phyloP scores from a whole-genome alignment of 257 asterid species.

The Plantago elongata region DNA sequence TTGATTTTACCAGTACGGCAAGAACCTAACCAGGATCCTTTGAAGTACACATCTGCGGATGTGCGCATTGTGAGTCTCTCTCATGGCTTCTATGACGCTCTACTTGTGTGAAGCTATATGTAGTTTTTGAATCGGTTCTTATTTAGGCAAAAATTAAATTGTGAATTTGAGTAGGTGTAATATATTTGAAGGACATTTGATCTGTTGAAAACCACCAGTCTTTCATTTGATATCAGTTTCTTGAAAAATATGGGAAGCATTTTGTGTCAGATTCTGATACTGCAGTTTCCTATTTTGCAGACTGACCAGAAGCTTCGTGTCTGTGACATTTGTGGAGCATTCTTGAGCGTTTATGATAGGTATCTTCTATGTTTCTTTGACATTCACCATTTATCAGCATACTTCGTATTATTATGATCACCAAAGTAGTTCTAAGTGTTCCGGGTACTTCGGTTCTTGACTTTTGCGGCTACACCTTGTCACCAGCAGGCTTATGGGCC shows the following conservation, averaged over 20 bases:
- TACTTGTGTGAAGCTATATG: neutral
- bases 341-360: constrained; percentile 95
- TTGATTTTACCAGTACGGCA: constrained; percentile 51
- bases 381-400: constrained; percentile 3
- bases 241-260: constrained; percentile 12
- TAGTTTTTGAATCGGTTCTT: no score
- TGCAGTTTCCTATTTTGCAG: constrained; percentile 36
- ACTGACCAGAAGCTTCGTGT: constrained; percentile 99
- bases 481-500: constrained; percentile 74
- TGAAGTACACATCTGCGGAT: constrained; percentile 88
- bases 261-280: constrained; percentile 25
- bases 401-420: constrained; percentile 31
- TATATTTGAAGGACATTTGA: neutral
- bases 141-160: neutral
- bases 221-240: constrained; percentile 8
- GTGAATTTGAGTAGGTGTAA: constrained; percentile 4
- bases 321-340: constrained; percentile 98
- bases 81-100: constrained; percentile 5
- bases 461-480: constrained; percentile 54
- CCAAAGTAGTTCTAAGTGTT: constrained; percentile 37
- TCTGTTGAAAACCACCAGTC: neutral
- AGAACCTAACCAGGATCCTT: constrained; percentile 58
- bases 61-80: constrained; percentile 72
- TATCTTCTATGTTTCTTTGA: constrained; percentile 21
- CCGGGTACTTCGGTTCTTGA: constrained; percentile 39